These are phyloP conservation scores for Linderniella brevidens DNA, from an alignment of 257 asterid genomes.

Conservation along the genomic window DNA sequence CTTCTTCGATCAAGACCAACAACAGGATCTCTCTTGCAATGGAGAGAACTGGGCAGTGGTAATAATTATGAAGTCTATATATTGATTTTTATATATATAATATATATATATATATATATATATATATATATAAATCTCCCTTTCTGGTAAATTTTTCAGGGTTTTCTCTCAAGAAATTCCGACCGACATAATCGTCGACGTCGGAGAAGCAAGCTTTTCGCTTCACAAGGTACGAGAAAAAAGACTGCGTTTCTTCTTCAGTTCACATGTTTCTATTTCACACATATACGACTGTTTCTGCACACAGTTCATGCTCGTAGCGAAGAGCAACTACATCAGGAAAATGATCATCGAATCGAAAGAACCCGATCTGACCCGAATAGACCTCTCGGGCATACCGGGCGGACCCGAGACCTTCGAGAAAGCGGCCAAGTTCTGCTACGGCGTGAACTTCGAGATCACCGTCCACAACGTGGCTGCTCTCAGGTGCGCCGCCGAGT, in stretches of 20 bases:
- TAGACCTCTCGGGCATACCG: constrained; percentile 58
- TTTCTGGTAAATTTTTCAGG: constrained; percentile 27
- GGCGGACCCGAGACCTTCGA: constrained; percentile 93
- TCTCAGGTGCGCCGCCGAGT: constrained; percentile 83
- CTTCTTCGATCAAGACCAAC: constrained; percentile 20
- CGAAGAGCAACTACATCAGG: constrained; percentile 81
- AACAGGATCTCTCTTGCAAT: constrained; percentile 50
- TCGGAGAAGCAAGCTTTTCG: constrained; percentile 65
- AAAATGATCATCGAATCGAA: constrained; percentile 50
- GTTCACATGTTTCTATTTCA: constrained; percentile 1
- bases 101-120: too few species aligned
- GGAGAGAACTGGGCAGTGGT: constrained; percentile 99
- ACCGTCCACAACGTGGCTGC: constrained; percentile 89
- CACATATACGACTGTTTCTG: constrained; percentile 1
- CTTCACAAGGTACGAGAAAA: constrained; percentile 64
- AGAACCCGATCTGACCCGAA: constrained; percentile 44
- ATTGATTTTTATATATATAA: neutral
- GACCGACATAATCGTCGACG: constrained; percentile 62
- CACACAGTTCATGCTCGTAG: constrained; percentile 79
- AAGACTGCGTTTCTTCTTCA: neutral
- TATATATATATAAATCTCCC: neutral
- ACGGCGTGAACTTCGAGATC: constrained; percentile 91
- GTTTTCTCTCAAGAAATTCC: constrained; percentile 86
- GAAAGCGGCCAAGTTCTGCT: constrained; percentile 85
- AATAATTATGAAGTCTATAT: neutral